Percentiles rank a stretch among this genome's conserved stretches.
Evolutionary conservation across 2,329 filamentous ascomycete species (phyloP).

Genomic region (Alternaria gaisen): DNA sequence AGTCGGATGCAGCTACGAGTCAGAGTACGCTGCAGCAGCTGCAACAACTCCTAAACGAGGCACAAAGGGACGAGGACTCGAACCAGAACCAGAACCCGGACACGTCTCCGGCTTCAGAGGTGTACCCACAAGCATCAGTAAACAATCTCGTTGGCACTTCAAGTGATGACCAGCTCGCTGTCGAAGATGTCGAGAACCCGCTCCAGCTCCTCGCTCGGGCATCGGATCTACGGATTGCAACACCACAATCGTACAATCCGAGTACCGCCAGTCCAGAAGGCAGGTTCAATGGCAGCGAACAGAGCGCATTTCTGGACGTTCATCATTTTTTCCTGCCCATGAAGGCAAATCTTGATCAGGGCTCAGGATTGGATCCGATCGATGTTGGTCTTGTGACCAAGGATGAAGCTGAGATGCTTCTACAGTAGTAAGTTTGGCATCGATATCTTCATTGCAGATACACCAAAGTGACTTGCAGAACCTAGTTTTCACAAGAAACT

Average conservation of each 20-base stretch:
- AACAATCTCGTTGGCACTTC: conserved; percentile 40
- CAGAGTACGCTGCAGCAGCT: conserved; percentile 48
- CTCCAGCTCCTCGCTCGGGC: conserved; percentile 76
- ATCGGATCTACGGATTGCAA: conserved; percentile 71
- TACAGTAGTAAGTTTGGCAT: conserved; percentile 65
- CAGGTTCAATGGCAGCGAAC: conserved; percentile 43
- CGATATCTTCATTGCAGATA: neutral
- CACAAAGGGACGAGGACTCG: conserved; percentile 46
- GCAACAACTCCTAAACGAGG: conserved; percentile 61
- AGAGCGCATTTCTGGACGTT: conserved; percentile 58
- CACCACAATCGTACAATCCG: conserved; percentile 35
- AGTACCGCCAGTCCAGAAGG: conserved; percentile 40
- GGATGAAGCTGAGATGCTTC: conserved; percentile 70
- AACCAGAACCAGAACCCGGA: conserved; percentile 2
- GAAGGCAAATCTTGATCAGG: conserved; percentile 69
- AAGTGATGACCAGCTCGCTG: conserved; percentile 59
- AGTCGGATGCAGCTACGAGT: conserved; percentile 32
- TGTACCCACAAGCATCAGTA: conserved; percentile 16
- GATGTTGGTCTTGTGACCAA: conserved; percentile 73
- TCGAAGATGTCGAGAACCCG: conserved; percentile 79
- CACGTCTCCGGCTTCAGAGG: conserved; percentile 9
- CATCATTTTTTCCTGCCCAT: conserved; percentile 73
- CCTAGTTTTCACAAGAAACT: conserved; percentile 73
- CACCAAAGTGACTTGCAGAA: neutral
- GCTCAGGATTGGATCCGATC: conserved; percentile 72